Evolutionary conservation across 179 eudicot species (phyloP).

Genomic region (Actinidia arguta): DNA sequence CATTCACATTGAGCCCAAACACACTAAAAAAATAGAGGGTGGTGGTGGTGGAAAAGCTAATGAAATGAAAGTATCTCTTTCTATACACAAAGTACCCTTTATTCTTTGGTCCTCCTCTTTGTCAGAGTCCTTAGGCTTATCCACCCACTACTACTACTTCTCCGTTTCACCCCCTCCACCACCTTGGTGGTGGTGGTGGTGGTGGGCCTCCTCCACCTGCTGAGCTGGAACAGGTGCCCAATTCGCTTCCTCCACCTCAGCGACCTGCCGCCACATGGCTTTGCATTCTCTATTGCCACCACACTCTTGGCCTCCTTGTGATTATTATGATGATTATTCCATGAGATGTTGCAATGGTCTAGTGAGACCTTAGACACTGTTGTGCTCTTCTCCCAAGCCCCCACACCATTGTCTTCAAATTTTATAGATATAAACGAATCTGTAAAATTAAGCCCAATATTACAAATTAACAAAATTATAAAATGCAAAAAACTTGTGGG

Average conservation of each 20-base stretch:
- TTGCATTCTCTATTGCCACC: conserved; percentile 49
- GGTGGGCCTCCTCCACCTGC: conserved; percentile 57
- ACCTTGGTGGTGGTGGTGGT: conserved; percentile 38
- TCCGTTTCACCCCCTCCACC: conserved; percentile 45
- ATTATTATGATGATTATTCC: conserved; percentile 23
- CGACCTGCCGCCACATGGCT: conserved; percentile 35
- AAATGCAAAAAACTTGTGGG: no score
- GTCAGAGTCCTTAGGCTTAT: conserved; percentile 55
- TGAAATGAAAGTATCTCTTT: conserved; percentile 17
- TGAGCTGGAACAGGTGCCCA: conserved; percentile 64
- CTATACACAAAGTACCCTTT: conserved; percentile 23
- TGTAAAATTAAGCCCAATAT: no score
- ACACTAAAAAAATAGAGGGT: conserved; percentile 2
- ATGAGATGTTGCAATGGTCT: conserved; percentile 40
- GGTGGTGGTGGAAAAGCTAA: not conserved
- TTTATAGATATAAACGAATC: conserved; percentile 85
- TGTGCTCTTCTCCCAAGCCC: conserved; percentile 71
- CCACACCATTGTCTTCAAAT: conserved; percentile 73
- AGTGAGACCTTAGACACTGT: conserved; percentile 47
- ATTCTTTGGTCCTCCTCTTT: conserved; percentile 49
- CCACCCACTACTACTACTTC: conserved; percentile 61
- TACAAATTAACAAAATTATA: no score
- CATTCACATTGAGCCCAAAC: conserved; percentile 30
- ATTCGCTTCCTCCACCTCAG: conserved; percentile 70
- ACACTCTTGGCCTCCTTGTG: conserved; percentile 26